These are phyloP conservation scores for Postia placenta DNA, from an alignment of 768 basidiomycete genomes.

Conservation along the genomic window DNA sequence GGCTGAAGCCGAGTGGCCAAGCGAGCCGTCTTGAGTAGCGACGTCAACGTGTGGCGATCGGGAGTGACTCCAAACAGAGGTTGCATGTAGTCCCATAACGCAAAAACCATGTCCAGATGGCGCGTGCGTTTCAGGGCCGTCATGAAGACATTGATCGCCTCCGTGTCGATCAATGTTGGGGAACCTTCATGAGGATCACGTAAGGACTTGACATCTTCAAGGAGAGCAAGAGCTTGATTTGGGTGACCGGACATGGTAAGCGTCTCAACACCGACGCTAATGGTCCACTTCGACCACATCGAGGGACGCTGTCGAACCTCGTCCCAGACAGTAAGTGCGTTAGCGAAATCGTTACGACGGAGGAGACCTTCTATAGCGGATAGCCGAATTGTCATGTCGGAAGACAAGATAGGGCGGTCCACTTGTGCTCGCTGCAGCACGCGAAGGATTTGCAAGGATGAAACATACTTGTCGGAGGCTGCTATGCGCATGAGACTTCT, in stretches of 20 bases:
- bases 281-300: conserved; percentile 38
- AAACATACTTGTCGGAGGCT: conserved; percentile 10
- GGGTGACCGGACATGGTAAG: conserved; percentile 38
- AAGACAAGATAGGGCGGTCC: conserved; percentile 26
- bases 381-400: conserved; percentile 45
- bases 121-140: conserved; percentile 39
- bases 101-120: conserved; percentile 60
- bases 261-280: conserved; percentile 46
- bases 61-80: conserved; percentile 52
- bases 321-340: conserved; percentile 31
- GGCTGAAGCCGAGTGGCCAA: conserved; percentile 46
- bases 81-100: conserved; percentile 62
- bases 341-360: conserved; percentile 30
- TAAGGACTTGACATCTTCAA: conserved; percentile 30
- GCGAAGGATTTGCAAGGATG: conserved; percentile 28
- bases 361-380: conserved; percentile 50
- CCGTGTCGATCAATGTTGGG: conserved; percentile 9
- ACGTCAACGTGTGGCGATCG: conserved; percentile 47
- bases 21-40: conserved; percentile 57
- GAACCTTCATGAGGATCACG: conserved; percentile 21
- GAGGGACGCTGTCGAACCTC: conserved; percentile 9
- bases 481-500: background rate
- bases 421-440: conserved; percentile 31
- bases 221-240: conserved; percentile 42
- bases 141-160: conserved; percentile 33